Percentiles rank a stretch among this genome's conserved stretches.
These are phyloP conservation scores for Endocalyx cinctus DNA, from an alignment of 2,329 filamentous ascomycete genomes.

Conservation along the genomic window DNA sequence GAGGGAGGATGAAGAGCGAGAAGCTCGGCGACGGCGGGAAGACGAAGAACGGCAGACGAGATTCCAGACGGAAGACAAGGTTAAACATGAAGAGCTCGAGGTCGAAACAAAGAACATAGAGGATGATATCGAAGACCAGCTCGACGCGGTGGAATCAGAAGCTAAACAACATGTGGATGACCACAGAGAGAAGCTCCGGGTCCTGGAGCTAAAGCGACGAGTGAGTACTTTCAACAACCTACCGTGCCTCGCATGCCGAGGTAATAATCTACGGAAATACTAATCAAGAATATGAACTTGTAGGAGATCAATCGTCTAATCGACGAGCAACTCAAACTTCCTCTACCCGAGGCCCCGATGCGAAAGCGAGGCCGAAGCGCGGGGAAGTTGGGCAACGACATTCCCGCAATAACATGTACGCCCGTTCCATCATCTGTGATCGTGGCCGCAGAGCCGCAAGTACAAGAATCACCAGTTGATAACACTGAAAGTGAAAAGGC, in stretches of 20 bases:
- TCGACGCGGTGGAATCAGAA: slow-evolving; percentile 3
- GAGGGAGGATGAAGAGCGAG: slow-evolving; percentile 4
- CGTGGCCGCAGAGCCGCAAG: neutral
- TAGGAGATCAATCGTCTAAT: slow-evolving; percentile 6
- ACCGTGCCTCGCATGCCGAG: too few relatives aligned
- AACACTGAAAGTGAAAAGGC: neutral
- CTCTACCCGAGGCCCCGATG: slow-evolving; percentile 1
- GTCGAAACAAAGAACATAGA: slow-evolving; percentile 1
- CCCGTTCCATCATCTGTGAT: neutral
- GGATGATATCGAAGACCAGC: slow-evolving; percentile 1
- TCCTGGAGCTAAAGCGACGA: slow-evolving; percentile 2
- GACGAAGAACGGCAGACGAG: slow-evolving; percentile 3
- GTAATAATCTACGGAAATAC: too few relatives aligned
- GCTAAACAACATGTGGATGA: slow-evolving; percentile 1
- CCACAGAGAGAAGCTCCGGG: slow-evolving; percentile 1
- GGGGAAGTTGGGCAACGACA: neutral
- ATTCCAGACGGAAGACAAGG: neutral
- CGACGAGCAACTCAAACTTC: slow-evolving; percentile 3
- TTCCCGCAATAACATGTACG: neutral
- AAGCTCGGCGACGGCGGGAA: slow-evolving; percentile 1
- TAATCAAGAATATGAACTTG: neutral
- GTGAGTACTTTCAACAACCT: slow-evolving; percentile 1
- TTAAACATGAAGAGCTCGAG: neutral
- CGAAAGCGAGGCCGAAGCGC: slow-evolving; percentile 2
- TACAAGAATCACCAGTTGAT: too few relatives aligned